phyloP scores from a whole-genome alignment of 2,329 filamentous ascomycete species.

The Colletotrichum simmondsii region DNA sequence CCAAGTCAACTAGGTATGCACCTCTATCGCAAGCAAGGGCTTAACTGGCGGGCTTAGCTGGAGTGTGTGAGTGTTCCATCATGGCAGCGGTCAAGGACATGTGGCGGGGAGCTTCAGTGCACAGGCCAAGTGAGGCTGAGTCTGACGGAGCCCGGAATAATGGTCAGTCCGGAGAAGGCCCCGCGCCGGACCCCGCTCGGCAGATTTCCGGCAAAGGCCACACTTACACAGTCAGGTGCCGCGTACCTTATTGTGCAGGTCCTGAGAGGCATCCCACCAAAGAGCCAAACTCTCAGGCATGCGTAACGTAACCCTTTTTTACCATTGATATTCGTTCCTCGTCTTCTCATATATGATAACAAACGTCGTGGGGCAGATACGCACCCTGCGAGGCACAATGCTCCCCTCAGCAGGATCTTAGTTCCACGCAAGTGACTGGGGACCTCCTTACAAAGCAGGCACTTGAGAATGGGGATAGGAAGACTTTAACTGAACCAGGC shows the following conservation, averaged over 20 bases:
- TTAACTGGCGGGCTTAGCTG: slow-evolving; percentile 4
- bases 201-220: not conserved
- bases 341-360: not conserved
- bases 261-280: not conserved
- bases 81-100: not conserved
- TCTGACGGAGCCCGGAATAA: not conserved
- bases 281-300: not conserved
- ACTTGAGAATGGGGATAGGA: not conserved
- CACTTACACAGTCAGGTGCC: not conserved
- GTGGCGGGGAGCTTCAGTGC: not conserved
- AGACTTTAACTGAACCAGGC: not conserved
- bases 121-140: slow-evolving; percentile 8
- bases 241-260: not conserved
- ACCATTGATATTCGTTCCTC: not conserved
- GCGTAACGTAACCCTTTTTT: not conserved
- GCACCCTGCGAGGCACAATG: not conserved
- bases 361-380: not conserved
- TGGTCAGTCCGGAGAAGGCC: not conserved
- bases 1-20: slow-evolving; percentile 6
- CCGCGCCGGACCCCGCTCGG: not conserved
- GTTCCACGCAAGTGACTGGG: not conserved
- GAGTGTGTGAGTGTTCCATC: not conserved
- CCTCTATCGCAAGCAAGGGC: slow-evolving; percentile 10
- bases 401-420: not conserved
- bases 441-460: not conserved